Evolutionary conservation across 495 filamentous ascomycete genomes (phyloP).

Genomic region (Aspergillus panamensis): DNA sequence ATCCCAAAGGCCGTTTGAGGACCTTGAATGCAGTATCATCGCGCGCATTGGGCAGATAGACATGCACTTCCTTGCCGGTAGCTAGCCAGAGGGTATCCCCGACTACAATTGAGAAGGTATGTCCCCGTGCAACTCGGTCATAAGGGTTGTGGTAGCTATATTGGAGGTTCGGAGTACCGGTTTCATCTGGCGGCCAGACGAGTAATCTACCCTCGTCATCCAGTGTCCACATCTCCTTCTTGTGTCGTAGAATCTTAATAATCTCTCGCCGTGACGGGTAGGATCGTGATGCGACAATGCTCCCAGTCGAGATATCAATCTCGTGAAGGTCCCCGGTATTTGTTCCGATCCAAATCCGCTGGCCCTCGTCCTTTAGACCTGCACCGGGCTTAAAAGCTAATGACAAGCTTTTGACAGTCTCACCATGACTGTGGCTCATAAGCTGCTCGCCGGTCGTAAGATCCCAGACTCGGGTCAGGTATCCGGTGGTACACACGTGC

Average conservation of each 20-base stretch:
- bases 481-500: conserved; percentile 79
- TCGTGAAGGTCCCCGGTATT: conserved; percentile 84
- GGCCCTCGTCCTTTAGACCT: conserved; percentile 73
- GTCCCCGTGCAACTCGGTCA: conserved; percentile 73
- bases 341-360: conserved; percentile 85
- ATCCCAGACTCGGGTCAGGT: conserved; percentile 83
- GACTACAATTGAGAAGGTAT: conserved; percentile 81
- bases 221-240: conserved; percentile 88
- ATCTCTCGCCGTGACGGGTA: conserved; percentile 81
- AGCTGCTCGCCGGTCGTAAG: conserved; percentile 74
- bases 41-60: conserved; percentile 70
- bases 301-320: conserved; percentile 70
- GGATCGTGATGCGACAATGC: conserved; percentile 58
- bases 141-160: conserved; percentile 57
- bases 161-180: conserved; percentile 67
- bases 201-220: conserved; percentile 87
- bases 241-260: conserved; percentile 80
- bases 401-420: conserved; percentile 71
- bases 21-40: conserved; percentile 70
- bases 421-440: conserved; percentile 75
- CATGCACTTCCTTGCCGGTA: conserved; percentile 77
- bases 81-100: conserved; percentile 84
- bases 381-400: conserved; percentile 79
- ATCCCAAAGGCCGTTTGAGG: conserved; percentile 60
- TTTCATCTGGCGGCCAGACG: conserved; percentile 79